phyloP scores from a whole-genome alignment of 257 asterid genomes.

The Haberlea rhodopensis region DNA sequence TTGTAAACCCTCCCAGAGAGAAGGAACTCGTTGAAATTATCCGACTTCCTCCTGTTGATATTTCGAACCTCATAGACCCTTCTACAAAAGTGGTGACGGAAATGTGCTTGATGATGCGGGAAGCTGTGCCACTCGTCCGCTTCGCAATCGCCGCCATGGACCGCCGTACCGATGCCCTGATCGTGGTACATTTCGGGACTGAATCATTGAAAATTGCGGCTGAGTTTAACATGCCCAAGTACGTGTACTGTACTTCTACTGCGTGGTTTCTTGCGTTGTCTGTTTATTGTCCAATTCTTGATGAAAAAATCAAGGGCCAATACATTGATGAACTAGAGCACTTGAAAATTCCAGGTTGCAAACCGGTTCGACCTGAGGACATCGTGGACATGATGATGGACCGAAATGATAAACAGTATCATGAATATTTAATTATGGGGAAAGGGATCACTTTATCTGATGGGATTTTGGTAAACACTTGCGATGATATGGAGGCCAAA shows the following conservation, averaged over 20 bases:
- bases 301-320: constrained; percentile 41
- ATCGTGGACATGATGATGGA: constrained; percentile 61
- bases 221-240: constrained; percentile 51
- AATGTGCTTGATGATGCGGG: constrained; percentile 40
- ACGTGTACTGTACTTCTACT: constrained; percentile 34
- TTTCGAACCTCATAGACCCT: constrained; percentile 41
- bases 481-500: constrained; percentile 52
- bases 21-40: constrained; percentile 20
- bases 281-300: constrained; percentile 48
- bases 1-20: constrained; percentile 28
- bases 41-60: constrained; percentile 43
- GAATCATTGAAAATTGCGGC: constrained; percentile 42
- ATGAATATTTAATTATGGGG: constrained; percentile 34
- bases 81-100: constrained; percentile 40
- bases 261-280: constrained; percentile 56
- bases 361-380: constrained; percentile 61
- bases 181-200: constrained; percentile 51
- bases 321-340: constrained; percentile 40
- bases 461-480: constrained; percentile 62
- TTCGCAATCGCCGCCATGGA: constrained; percentile 39
- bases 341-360: constrained; percentile 60
- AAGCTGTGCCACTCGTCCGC: constrained; percentile 40
- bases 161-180: constrained; percentile 46
- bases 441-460: constrained; percentile 29
- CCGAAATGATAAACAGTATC: constrained; percentile 44